These are phyloP conservation scores for Saturnispora bothae DNA, from an alignment of 805 yeast genomes.

Conservation along the genomic window DNA sequence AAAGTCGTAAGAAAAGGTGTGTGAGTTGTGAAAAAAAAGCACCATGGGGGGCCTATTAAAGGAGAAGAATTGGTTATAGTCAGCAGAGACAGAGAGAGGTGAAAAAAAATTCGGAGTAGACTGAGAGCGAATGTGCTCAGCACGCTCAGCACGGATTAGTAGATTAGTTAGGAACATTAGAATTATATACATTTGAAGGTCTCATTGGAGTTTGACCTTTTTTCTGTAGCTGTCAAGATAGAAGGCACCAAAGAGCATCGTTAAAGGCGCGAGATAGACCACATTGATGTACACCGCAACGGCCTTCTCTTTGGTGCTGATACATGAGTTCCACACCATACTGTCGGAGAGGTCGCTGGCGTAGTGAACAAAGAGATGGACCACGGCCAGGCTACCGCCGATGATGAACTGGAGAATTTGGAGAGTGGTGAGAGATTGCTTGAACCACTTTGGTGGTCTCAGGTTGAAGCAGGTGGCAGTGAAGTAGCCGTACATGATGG, in stretches of 20 bases:
- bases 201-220: slow-evolving; percentile 13
- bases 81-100: too few species aligned
- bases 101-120: too few species aligned
- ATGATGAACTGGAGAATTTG: slow-evolving; percentile 60
- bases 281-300: slow-evolving; percentile 55
- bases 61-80: too few species aligned
- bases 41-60: too few species aligned
- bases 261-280: slow-evolving; percentile 55
- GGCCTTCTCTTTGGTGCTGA: slow-evolving; percentile 48
- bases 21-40: slow-evolving; percentile 45
- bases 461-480: slow-evolving; percentile 49
- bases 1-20: slow-evolving; percentile 54
- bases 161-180: too few species aligned
- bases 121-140: background rate
- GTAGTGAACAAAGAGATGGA: slow-evolving; percentile 52
- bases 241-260: slow-evolving; percentile 53
- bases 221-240: slow-evolving; percentile 47
- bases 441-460: slow-evolving; percentile 45
- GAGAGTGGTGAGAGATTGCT: slow-evolving; percentile 50
- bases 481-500: slow-evolving; percentile 65
- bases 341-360: slow-evolving; percentile 33
- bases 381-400: slow-evolving; percentile 59
- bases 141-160: background rate
- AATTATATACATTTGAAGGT: too few species aligned
- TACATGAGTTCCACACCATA: slow-evolving; percentile 28